These are phyloP conservation scores for Mucor piriformis DNA, from an alignment of 371 early-diverging fungal species.

Conservation along the genomic window DNA sequence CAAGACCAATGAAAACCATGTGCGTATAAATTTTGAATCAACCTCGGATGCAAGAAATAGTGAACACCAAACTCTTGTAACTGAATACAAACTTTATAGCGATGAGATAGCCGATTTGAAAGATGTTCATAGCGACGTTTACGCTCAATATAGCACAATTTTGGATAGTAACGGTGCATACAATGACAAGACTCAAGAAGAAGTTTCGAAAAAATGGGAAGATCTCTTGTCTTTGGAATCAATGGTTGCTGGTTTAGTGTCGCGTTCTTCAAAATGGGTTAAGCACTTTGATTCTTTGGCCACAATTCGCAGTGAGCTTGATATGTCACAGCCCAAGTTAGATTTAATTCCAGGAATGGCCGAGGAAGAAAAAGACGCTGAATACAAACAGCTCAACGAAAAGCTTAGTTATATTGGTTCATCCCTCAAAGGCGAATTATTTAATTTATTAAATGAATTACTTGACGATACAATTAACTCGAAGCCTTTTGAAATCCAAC, in stretches of 20 bases:
- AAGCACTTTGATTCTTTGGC: conserved; percentile 7
- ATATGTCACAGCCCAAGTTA: background rate
- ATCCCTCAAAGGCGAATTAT: background rate
- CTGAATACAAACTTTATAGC: conserved; percentile 15
- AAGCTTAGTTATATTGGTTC: background rate
- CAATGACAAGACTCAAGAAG: background rate
- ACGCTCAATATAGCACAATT: conserved; percentile 17
- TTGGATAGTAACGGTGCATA: conserved; percentile 3
- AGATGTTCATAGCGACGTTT: conserved; percentile 19
- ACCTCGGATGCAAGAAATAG: background rate
- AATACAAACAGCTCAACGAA: background rate
- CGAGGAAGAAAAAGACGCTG: background rate
- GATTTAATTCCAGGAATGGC: background rate
- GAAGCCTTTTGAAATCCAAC: background rate
- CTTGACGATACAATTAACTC: conserved; percentile 5
- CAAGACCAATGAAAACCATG: conserved; percentile 5
- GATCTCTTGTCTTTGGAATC: conserved; percentile 2
- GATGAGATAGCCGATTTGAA: conserved; percentile 19
- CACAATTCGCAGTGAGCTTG: background rate
- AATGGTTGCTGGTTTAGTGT: conserved; percentile 5
- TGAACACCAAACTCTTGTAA: conserved; percentile 18
- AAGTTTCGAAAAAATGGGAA: conserved; percentile 12
- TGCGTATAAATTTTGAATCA: background rate
- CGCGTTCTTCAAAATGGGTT: conserved; percentile 24
- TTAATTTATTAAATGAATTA: conserved; percentile 3